Evolutionary conservation across 2,329 filamentous ascomycete genomes (phyloP), one percentile per base, ranked within the genome.

Genomic region (Paradendryphiella salina): DNA sequence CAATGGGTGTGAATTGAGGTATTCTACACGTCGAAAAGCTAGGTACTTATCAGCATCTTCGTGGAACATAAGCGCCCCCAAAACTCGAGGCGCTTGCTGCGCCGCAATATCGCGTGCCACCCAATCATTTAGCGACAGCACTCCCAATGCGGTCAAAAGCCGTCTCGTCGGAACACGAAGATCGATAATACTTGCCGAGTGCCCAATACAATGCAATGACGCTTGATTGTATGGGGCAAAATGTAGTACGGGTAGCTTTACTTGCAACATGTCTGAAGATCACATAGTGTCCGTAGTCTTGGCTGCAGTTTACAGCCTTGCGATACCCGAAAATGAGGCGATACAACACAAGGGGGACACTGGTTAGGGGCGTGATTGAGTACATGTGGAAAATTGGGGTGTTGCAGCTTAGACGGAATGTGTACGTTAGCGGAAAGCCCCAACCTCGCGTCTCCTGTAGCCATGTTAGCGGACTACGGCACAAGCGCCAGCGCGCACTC

Each of bases 371-470:
- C 0, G 33, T 32, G 11, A 2, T 32, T 21, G n/a, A 8, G 15
- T 23, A 8, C 32, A 4, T 34, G 7, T 13, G 4, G 5, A 23
- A 8, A 13, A 21, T 10, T 6, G 13, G 2, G 5, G 20, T n/a
- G 29, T 17, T 32, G n/a, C 20, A 18, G 14, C 14, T 20, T 11
- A 28, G 36, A 33, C 20, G 7, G n/a, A 2, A 18, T 17, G 13
- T 32, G 15, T 17, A 13, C 18, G 17, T 51, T 45, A 57, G 13
- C 50, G 63, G 28, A 70, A 70, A 0, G 64, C 67, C 15, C 65
- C 64, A 9, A 73, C 61, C 50, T 73, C 70, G 36, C 63, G 58
- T 29, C 64, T 66, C 69, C 69, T 72, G 36, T 5, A 48, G 8
- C n/a, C n/a, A 14, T 3, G 36, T 61, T 20, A 67, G 63, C 34